Evolutionary conservation across 768 basidiomycete genomes (phyloP).

Genomic region (Tylopilus vinaceipallidus): DNA sequence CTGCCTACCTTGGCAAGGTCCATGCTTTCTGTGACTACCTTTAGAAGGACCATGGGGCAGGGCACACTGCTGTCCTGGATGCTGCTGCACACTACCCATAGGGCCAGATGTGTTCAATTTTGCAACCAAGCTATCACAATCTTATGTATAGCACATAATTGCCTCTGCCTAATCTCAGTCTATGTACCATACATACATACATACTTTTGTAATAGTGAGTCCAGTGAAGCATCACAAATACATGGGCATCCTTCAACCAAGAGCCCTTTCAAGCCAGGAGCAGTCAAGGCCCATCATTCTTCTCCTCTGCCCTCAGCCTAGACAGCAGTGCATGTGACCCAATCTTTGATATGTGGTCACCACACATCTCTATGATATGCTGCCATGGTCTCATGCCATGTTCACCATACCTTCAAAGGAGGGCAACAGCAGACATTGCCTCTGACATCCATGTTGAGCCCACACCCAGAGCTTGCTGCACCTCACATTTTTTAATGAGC

Average conservation of each 20-base stretch:
- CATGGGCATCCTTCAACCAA: no score
- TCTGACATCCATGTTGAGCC: conserved; percentile 1
- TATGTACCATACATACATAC: no score
- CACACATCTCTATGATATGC: not conserved
- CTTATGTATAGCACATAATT: no score
- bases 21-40: conserved; percentile 1
- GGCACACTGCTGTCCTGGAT: not conserved
- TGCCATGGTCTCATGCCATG: not conserved
- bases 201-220: no score
- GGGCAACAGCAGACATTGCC: not conserved
- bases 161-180: no score
- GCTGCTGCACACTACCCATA: not conserved
- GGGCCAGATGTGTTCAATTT: no score
- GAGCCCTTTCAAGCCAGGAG: no score
- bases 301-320: not conserved
- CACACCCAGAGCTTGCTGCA: not conserved
- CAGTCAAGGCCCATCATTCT: not conserved
- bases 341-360: not conserved
- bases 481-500: not conserved
- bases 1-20: not conserved
- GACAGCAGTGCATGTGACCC: not conserved
- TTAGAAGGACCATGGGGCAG: not conserved
- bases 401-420: not conserved
- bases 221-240: no score
- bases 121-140: no score